Percentiles rank a stretch among this genome's conserved stretches.
Conservation (phyloP, 139 green algal genomes). For the Chlamydomonas asymmetrica region DNA sequence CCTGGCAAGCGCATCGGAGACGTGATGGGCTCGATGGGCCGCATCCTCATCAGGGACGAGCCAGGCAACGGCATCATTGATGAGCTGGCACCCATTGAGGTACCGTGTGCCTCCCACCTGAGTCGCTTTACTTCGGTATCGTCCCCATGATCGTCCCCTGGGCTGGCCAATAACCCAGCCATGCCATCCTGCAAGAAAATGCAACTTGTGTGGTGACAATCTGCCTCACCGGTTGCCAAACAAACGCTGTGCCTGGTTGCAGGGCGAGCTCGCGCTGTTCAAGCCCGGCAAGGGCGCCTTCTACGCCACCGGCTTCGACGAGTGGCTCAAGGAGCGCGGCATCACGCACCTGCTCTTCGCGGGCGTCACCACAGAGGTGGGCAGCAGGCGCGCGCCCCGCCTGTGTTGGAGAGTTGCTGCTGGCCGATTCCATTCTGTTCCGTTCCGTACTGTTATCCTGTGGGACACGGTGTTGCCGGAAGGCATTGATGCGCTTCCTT, state of each 20-base stretch:
- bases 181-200: too few relatives aligned
- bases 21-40: slow-evolving; percentile 45
- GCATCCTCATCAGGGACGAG: slow-evolving; percentile 60
- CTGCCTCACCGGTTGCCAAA: too few relatives aligned
- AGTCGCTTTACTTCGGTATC: too few relatives aligned
- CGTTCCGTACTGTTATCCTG: too few relatives aligned
- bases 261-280: slow-evolving; percentile 26
- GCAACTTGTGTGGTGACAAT: too few relatives aligned
- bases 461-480: too few relatives aligned
- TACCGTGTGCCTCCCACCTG: not conserved
- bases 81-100: slow-evolving; percentile 49
- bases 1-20: slow-evolving; percentile 57
- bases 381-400: too few relatives aligned
- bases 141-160: too few relatives aligned
- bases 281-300: slow-evolving; percentile 79
- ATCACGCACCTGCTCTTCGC: slow-evolving; percentile 72
- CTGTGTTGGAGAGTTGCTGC: too few relatives aligned
- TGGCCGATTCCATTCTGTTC: too few relatives aligned
- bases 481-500: too few relatives aligned
- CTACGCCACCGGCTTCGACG: slow-evolving; percentile 63
- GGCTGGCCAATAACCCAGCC: too few relatives aligned
- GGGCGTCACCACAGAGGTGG: slow-evolving; percentile 67
- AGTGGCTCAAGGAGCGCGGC: slow-evolving; percentile 34
- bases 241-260: not conserved
- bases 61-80: slow-evolving; percentile 64